These are phyloP conservation scores for Encephalitozoon hellem DNA, from an alignment of 371 early-diverging fungal genomes.

Conservation along the genomic window DNA sequence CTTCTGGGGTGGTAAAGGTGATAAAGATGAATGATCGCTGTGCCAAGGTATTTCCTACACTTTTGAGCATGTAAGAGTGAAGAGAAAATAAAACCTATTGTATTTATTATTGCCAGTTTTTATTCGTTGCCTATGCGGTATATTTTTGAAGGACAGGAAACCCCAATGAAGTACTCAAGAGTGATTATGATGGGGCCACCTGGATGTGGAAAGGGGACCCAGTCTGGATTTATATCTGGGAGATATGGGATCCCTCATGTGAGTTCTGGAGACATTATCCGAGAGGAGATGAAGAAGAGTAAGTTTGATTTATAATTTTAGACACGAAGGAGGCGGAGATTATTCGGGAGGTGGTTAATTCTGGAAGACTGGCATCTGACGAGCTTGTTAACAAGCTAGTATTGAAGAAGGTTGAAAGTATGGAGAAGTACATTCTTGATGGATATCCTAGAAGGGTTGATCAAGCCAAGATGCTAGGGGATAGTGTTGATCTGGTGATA, in stretches of 20 bases:
- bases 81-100: neutral
- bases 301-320: constrained; percentile 59
- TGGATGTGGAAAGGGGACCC: constrained; percentile 83
- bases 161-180: constrained; percentile 7
- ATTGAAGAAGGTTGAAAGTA: constrained; percentile 79
- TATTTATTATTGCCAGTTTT: neutral
- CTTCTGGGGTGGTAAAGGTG: neutral
- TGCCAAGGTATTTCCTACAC: neutral
- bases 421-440: constrained; percentile 94
- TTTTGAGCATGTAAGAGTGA: neutral
- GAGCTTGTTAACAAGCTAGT: constrained; percentile 92
- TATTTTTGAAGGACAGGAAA: neutral
- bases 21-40: neutral
- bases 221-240: constrained; percentile 68
- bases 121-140: neutral
- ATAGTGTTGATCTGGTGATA: constrained; percentile 62
- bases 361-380: constrained; percentile 88
- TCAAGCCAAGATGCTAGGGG: constrained; percentile 82
- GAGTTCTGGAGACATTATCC: constrained; percentile 94
- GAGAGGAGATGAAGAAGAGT: constrained; percentile 91
- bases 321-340: neutral
- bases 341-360: constrained; percentile 44
- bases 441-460: constrained; percentile 96
- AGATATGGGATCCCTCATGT: constrained; percentile 84
- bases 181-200: constrained; percentile 70